Evolutionary conservation across 805 yeast genomes (phyloP).

Genomic region (Cyberlindnera mrakii): DNA sequence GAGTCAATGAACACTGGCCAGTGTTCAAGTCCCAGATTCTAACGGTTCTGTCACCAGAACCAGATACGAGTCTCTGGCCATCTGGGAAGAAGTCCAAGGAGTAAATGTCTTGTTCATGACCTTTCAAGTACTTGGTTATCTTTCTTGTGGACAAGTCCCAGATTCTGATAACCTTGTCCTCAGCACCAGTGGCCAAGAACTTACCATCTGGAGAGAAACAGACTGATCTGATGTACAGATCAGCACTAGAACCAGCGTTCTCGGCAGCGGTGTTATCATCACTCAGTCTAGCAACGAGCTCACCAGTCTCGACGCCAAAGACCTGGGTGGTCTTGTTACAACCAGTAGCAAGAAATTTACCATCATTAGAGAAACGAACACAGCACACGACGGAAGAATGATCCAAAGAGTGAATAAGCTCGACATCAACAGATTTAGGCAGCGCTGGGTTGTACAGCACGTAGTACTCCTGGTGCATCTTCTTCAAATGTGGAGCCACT

Average conservation of each 20-base stretch:
- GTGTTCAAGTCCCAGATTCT: slow-evolving; percentile 92
- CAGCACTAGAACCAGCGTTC: slow-evolving; percentile 47
- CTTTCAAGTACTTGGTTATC: slow-evolving; percentile 78
- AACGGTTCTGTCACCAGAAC: slow-evolving; percentile 94
- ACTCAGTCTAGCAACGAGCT: slow-evolving; percentile 74
- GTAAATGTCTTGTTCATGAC: slow-evolving; percentile 97
- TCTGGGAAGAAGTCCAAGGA: slow-evolving; percentile 92
- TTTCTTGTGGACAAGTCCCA: slow-evolving; percentile 90
- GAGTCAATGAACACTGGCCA: slow-evolving; percentile 82
- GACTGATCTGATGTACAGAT: slow-evolving; percentile 88
- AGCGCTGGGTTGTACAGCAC: slow-evolving; percentile 87
- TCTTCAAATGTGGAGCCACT: slow-evolving; percentile 72
- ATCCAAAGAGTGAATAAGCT: slow-evolving; percentile 81
- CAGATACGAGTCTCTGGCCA: slow-evolving; percentile 89
- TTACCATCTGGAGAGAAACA: slow-evolving; percentile 95
- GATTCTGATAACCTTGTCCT: slow-evolving; percentile 83
- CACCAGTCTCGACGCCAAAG: slow-evolving; percentile 87
- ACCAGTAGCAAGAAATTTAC: slow-evolving; percentile 91
- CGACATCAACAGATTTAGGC: slow-evolving; percentile 72
- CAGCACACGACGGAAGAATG: slow-evolving; percentile 96
- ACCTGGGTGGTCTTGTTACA: slow-evolving; percentile 95
- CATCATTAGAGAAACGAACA: slow-evolving; percentile 87
- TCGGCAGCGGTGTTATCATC: slow-evolving; percentile 59
- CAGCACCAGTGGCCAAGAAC: slow-evolving; percentile 90
- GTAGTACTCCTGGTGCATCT: slow-evolving; percentile 79